Base-by-base conservation (phyloP, 805 yeast species). In the Yamadazyma philogaea region DNA sequence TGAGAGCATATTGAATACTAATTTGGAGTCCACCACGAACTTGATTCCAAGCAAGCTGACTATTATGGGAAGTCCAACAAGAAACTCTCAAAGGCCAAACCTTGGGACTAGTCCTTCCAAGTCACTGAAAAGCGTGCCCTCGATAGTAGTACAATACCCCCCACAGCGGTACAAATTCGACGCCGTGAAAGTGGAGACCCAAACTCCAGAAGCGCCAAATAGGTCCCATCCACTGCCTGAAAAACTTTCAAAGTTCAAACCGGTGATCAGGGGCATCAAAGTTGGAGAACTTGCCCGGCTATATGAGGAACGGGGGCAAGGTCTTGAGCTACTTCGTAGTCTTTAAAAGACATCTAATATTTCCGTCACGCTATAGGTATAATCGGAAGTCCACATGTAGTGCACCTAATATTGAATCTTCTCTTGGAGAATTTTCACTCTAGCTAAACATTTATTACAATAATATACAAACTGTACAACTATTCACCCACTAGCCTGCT, bases 221-320 rank as follows among this genome's bases (percentile, higher is more conserved):
- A 32, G 14, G 32, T 33, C 21, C 11, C 42, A 37, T 19, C 39
- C 19, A 12, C 7, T 30, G 12, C 30, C 22, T 18, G 21, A 34
- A 4, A 16, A 16, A 15, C 20, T 34, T n/a, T 19, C 40, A 30
- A 37, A 39, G 28, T 22, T 8, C 36, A 61, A 60, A 42, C 74
- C 74, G 5, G 78, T 78, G 6, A 67, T 75, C 10, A 56, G 81
- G 14, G 81, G 79, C 10, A 68, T 76, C 40, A 78, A 77, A 58
- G 87, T 82, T 1, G 77, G 80, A 10, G 81, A 77, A 53, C 63
- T 82, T 45, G 84, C 87, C 1, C 74, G 72, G 44, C 59, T 82
- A 30, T 82, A 78, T 49, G 89, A 82, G 54, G 86, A 82, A 54
- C 64, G 83, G 49, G 56, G 66, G 3, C 62, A 68, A 43, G 75